Evolutionary conservation across 805 yeast genomes (phyloP).

Genomic region (Saccharomycopsis lassenensis): DNA sequence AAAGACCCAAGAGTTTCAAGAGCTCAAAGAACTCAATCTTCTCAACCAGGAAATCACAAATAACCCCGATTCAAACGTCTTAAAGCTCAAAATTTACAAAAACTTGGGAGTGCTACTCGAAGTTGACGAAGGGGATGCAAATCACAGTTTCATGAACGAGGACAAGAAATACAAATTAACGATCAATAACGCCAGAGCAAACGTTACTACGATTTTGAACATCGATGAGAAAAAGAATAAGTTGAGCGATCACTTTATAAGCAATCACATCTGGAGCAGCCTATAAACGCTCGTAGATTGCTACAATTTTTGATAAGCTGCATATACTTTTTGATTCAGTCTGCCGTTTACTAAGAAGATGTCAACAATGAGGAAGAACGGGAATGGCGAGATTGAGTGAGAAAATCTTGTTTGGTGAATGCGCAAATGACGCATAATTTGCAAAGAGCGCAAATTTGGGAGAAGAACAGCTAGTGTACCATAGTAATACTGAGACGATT

Average conservation of each 20-base stretch:
- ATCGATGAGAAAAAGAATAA: constrained; percentile 26
- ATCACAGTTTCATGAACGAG: constrained; percentile 7
- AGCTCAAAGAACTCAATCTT: constrained; percentile 24
- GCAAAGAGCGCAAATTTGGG: constrained; percentile 15
- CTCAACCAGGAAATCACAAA: constrained; percentile 26
- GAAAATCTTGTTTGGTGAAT: constrained; percentile 44
- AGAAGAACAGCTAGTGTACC: not conserved
- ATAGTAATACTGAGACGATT: too few species aligned
- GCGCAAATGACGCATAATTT: constrained; percentile 20
- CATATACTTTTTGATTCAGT: too few species aligned
- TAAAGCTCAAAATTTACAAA: constrained; percentile 50
- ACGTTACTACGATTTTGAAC: constrained; percentile 12
- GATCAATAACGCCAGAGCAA: constrained; percentile 15
- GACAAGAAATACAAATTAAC: constrained; percentile 12
- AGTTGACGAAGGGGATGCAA: constrained; percentile 10
- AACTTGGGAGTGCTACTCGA: constrained; percentile 48
- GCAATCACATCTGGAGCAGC: constrained; percentile 73
- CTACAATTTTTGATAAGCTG: too few species aligned
- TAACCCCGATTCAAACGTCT: constrained; percentile 33
- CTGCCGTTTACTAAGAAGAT: constrained; percentile 35
- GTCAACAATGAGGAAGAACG: constrained; percentile 42
- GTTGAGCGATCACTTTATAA: constrained; percentile 56
- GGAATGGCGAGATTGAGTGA: constrained; percentile 43
- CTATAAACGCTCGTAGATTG: constrained; percentile 23
- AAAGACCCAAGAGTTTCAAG: constrained; percentile 28